Evolutionary conservation across 208 protist genomes (phyloP).

Genomic region (Crithidia brevicula): DNA sequence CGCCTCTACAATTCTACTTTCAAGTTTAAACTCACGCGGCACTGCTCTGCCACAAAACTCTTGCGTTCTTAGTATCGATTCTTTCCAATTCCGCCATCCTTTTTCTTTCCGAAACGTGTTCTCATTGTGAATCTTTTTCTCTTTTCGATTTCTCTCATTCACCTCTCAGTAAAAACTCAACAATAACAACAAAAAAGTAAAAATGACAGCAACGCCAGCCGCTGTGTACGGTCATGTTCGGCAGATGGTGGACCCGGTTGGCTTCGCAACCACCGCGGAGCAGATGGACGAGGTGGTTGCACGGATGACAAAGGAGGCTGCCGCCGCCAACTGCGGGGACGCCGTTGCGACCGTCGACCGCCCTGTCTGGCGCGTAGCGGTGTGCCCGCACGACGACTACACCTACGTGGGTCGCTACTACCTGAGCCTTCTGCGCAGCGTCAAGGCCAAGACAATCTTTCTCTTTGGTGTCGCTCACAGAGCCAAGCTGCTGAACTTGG

Average conservation of each 20-base stretch:
- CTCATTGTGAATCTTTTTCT: too few species aligned
- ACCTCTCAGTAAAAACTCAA: too few species aligned
- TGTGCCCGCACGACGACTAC: constrained; percentile 37
- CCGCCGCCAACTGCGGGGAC: constrained; percentile 3
- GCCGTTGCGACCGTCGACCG: constrained; percentile 7
- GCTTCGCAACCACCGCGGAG: constrained; percentile 29
- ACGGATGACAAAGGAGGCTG: constrained; percentile 17
- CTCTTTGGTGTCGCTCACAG: constrained; percentile 32
- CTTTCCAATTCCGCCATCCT: too few species aligned
- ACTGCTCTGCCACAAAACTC: too few species aligned
- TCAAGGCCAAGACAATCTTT: constrained; percentile 32
- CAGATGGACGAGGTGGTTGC: constrained; percentile 28
- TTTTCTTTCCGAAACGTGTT: too few species aligned
- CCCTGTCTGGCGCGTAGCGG: constrained; percentile 23
- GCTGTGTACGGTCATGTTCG: constrained; percentile 7
- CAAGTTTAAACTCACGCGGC: too few species aligned
- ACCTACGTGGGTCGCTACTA: constrained; percentile 30
- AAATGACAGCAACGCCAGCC: too few species aligned
- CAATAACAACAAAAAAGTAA: too few species aligned
- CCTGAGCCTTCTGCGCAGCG: constrained; percentile 17
- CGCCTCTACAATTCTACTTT: too few species aligned
- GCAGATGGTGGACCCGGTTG: constrained; percentile 22
- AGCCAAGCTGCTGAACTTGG: constrained; percentile 21
- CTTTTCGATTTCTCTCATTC: too few species aligned
- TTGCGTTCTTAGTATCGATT: too few species aligned